Conservation (phyloP, 2,329 filamentous ascomycete species). For the Capronia americana region DNA sequence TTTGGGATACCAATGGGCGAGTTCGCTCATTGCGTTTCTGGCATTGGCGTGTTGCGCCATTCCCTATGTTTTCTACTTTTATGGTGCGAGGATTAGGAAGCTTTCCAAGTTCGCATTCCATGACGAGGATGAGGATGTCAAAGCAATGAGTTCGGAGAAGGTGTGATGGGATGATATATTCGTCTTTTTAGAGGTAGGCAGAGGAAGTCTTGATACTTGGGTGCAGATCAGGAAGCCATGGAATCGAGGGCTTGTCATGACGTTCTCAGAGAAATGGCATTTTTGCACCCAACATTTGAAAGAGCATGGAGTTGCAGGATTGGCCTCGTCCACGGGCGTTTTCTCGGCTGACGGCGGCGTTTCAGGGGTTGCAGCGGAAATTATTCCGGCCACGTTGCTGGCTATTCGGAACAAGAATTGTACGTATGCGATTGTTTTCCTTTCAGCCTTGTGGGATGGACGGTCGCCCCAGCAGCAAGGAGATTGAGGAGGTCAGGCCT, state of each 20-base stretch:
- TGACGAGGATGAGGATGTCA: constrained; percentile 55
- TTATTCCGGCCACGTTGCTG: neutral
- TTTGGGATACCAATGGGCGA: constrained; percentile 78
- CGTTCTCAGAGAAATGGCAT: neutral
- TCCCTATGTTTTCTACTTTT: constrained; percentile 81
- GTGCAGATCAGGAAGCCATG: neutral
- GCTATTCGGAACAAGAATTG: no score
- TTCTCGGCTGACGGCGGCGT: neutral
- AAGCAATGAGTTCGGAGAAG: constrained; percentile 14
- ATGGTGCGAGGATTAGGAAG: constrained; percentile 72
- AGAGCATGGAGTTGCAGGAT: neutral
- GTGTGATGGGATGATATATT: constrained; percentile 18
- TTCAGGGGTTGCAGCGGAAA: neutral
- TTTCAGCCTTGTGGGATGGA: no score
- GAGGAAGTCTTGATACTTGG: neutral
- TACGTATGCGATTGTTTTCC: no score
- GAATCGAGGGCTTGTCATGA: neutral
- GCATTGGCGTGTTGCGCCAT: constrained; percentile 79
- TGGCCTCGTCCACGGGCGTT: neutral
- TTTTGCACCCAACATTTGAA: neutral
- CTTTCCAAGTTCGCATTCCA: constrained; percentile 75
- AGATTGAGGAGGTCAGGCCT: no score
- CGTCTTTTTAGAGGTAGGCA: neutral
- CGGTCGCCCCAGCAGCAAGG: no score
- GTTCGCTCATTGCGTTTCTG: constrained; percentile 73